Evolutionary conservation across 2,329 filamentous ascomycete genomes (phyloP).

Genomic region (Alternaria ventricosa): DNA sequence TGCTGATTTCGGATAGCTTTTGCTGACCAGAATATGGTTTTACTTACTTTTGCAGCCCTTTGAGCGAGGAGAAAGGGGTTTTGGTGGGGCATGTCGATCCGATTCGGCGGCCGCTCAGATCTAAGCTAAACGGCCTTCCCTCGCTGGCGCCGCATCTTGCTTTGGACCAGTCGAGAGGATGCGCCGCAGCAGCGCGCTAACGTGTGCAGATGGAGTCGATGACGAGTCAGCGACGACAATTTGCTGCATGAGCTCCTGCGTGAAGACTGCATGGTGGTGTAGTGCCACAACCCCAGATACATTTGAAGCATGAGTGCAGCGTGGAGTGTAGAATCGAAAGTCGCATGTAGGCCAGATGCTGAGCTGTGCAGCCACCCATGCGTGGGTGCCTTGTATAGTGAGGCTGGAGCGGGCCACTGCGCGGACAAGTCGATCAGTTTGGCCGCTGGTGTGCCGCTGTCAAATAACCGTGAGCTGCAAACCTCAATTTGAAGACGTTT

Average conservation of each 20-base stretch:
- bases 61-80: slow-evolving; percentile 27
- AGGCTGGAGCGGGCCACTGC: slow-evolving; percentile 24
- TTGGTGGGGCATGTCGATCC: slow-evolving; percentile 41
- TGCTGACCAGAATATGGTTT: slow-evolving; percentile 14
- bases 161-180: slow-evolving; percentile 18
- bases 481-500: slow-evolving; percentile 17
- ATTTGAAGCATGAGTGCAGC: slow-evolving; percentile 5
- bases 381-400: slow-evolving; percentile 7
- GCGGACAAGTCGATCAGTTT: slow-evolving; percentile 21
- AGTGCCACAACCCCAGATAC: slow-evolving; percentile 8
- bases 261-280: background rate
- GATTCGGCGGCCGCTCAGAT: slow-evolving; percentile 44
- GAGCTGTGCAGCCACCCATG: slow-evolving; percentile 4
- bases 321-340: background rate
- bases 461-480: slow-evolving; percentile 21
- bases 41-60: slow-evolving; percentile 25
- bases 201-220: slow-evolving; percentile 13
- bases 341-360: background rate
- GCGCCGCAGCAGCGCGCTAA: slow-evolving; percentile 17
- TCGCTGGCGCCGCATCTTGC: slow-evolving; percentile 41
- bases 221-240: slow-evolving; percentile 22
- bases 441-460: slow-evolving; percentile 37
- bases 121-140: slow-evolving; percentile 40
- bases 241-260: slow-evolving; percentile 1
- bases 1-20: slow-evolving; percentile 3